Base-by-base conservation (phyloP, 768 basidiomycete genomes). In the Suillus paluster region DNA sequence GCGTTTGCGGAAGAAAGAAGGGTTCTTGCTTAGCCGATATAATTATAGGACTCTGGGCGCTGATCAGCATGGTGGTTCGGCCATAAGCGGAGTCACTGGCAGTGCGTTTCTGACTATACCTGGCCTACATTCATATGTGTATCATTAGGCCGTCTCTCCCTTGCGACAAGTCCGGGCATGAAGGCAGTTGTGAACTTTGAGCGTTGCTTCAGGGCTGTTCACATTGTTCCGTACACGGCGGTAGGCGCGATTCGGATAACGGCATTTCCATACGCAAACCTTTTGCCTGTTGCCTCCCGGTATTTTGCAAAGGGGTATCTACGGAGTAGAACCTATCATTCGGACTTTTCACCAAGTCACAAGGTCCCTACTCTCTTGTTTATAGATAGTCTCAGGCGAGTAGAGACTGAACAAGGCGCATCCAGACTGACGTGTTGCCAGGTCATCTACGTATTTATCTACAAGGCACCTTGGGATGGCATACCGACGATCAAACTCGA, bases 401-500 rank as follows among this genome's bases (percentile, higher is more conserved):
- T 55, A 17, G 36, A 21, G 23, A 39, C 54, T 58, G 54, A 55
- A 42, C 57, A 58, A 55, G 54, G 61, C 34, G 25, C 59, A 52
- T 56, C 39, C 23, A 41, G 17, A 39, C 56, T 46, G 46, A 70
- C 66, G 48, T n/a, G 62, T 61, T 36, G 25, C 44, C 33, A 75
- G 75, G 56, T 58, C 61, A 23, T 52, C 57, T 54, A 53, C 41
- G 14, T 39, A 44, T 53, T 33, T 39, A 6, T 27, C 50, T 36
- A 33, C 58, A 38, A 54, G 52, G 39, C 41, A 45, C 34, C 55
- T 39, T 23, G 17, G 50, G 61, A 77, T 77, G 75, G 64, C 55
- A 15, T 67, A 66, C 23, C 65, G 59, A 59, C 58, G 69, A 30
- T 30, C 55, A 41, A 61, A 54, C 34, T 74, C 73, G 15, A 70